These are phyloP conservation scores for Aspergillus piperis DNA, from an alignment of 2,329 filamentous ascomycete genomes.

Conservation along the genomic window DNA sequence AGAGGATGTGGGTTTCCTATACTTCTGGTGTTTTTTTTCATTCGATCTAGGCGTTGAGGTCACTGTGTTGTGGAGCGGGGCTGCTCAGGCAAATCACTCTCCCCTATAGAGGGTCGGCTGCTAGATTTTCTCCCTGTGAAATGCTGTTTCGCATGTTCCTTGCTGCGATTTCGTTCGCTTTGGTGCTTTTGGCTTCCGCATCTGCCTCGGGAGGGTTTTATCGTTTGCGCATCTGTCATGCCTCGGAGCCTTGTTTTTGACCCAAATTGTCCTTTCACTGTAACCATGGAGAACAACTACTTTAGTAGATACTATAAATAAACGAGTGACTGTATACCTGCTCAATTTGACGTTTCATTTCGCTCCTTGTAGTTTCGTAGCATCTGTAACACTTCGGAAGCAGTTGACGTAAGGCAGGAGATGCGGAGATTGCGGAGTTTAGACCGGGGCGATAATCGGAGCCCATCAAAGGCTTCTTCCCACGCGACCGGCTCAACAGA, in stretches of 20 bases:
- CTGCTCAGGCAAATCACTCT: slow-evolving; percentile 15
- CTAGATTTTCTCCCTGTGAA: slow-evolving; percentile 17
- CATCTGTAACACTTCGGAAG: neutral
- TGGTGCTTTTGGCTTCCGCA: slow-evolving; percentile 9
- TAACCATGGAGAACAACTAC: slow-evolving; percentile 8
- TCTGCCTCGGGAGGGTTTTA: slow-evolving; percentile 5
- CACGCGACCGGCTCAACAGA: slow-evolving; percentile 4
- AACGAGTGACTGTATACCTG: neutral
- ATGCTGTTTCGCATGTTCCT: slow-evolving; percentile 8
- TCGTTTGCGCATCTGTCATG: slow-evolving; percentile 7
- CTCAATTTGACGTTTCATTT: neutral
- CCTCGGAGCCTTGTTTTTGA: neutral
- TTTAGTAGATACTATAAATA: slow-evolving; percentile 24
- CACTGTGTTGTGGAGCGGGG: slow-evolving; percentile 13
- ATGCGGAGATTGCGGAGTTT: slow-evolving; percentile 28
- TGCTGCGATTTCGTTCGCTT: slow-evolving; percentile 4
- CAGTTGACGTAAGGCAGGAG: slow-evolving; percentile 13
- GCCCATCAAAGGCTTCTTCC: slow-evolving; percentile 15
- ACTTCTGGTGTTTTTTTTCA: neutral
- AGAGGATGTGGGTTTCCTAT: slow-evolving; percentile 5
- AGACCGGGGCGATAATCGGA: slow-evolving; percentile 21
- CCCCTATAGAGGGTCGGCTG: slow-evolving; percentile 15
- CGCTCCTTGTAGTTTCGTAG: neutral
- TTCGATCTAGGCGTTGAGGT: slow-evolving; percentile 23
- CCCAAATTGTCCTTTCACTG: slow-evolving; percentile 16